phyloP scores from a whole-genome alignment of 83 land plant species.

The Thuja plicata region DNA sequence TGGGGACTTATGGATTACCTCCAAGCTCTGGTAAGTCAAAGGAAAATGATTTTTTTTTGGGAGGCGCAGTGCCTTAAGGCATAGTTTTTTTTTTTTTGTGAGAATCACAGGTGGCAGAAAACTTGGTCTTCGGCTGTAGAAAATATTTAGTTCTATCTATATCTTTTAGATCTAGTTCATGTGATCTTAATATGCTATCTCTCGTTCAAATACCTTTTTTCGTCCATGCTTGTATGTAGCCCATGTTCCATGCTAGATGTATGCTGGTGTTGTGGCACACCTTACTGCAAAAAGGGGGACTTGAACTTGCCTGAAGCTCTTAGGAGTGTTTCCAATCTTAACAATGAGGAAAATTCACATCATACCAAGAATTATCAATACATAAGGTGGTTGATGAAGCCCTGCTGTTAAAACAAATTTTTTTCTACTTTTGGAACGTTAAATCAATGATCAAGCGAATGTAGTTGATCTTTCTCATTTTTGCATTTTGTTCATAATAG shows the following conservation, averaged over 20 bases:
- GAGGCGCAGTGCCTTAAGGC: neutral
- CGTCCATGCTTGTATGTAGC: neutral
- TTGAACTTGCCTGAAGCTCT: neutral
- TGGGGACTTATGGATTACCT: slow-evolving; percentile 46
- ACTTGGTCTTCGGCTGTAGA: neutral
- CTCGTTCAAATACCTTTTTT: neutral
- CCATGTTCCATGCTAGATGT: neutral
- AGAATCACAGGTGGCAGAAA: neutral
- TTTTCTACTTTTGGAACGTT: neutral
- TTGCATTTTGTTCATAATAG: neutral
- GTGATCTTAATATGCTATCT: neutral
- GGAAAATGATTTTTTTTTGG: neutral
- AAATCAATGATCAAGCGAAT: neutral
- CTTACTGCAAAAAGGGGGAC: neutral
- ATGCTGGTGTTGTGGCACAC: neutral
- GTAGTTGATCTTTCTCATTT: neutral
- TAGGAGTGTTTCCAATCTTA: neutral
- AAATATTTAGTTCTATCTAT: too few species aligned
- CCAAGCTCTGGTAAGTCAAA: neutral
- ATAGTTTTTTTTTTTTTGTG: too few species aligned
- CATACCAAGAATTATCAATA: neutral
- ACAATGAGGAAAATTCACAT: neutral
- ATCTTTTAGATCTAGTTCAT: neutral
- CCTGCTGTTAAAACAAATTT: neutral
- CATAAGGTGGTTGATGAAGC: neutral